Percentiles rank a stretch among this genome's conserved stretches.
These are phyloP conservation scores for Penicillium sp. DNA, from an alignment of 2,329 filamentous ascomycete species.

Conservation along the genomic window DNA sequence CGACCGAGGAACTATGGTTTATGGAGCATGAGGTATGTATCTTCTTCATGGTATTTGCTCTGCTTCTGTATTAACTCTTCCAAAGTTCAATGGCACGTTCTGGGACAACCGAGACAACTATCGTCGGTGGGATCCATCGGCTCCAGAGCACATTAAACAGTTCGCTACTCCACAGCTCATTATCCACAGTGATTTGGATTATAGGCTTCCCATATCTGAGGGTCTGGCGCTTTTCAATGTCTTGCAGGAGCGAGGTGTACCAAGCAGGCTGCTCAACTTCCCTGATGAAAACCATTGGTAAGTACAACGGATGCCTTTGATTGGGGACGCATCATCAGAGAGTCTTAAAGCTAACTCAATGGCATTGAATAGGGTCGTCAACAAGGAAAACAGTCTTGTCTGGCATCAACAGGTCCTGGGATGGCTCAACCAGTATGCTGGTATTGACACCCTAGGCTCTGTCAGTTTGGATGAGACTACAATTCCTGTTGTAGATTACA, in stretches of 20 bases:
- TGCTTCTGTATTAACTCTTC: not conserved
- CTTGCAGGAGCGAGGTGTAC: constrained; percentile 68
- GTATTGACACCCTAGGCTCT: constrained; percentile 31
- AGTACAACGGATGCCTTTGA: constrained; percentile 5
- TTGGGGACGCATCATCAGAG: not conserved
- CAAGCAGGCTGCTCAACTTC: constrained; percentile 74
- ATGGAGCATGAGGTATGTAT: constrained; percentile 45
- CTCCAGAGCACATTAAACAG: constrained; percentile 56
- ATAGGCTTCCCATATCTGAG: constrained; percentile 77
- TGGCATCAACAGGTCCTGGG: constrained; percentile 82
- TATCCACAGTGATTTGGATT: constrained; percentile 83
- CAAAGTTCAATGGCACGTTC: constrained; percentile 48
- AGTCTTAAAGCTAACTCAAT: not conserved
- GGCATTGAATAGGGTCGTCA: constrained; percentile 61
- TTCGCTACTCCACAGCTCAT: constrained; percentile 82
- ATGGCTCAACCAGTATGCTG: constrained; percentile 62
- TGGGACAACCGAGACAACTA: constrained; percentile 61
- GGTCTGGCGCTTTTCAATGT: constrained; percentile 78
- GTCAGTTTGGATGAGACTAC: constrained; percentile 35
- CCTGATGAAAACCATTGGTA: constrained; percentile 67
- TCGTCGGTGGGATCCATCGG: constrained; percentile 65
- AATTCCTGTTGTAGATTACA: constrained; percentile 34
- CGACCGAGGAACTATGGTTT: constrained; percentile 54
- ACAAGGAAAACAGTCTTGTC: constrained; percentile 81
- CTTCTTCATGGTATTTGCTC: not conserved